Percentiles rank a stretch among this genome's conserved stretches.
Evolutionary conservation across 805 yeast species (phyloP).

Genomic region (Kuraishia floccosa): DNA sequence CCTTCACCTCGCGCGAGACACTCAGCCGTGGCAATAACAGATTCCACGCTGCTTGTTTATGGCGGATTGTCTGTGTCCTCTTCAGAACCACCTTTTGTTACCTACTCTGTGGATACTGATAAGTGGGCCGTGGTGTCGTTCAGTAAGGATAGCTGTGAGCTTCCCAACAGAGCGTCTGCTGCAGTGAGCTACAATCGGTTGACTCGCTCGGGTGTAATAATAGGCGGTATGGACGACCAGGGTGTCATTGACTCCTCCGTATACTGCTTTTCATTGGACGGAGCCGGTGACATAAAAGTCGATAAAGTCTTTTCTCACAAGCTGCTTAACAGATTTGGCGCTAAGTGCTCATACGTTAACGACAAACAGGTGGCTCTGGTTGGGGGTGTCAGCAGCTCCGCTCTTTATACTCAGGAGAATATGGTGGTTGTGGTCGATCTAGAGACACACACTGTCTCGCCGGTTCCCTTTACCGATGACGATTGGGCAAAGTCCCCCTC

Average conservation of each 20-base stretch:
- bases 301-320: constrained; percentile 12
- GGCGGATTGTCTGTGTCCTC: constrained; percentile 37
- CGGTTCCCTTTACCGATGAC: constrained; percentile 17
- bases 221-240: constrained; percentile 2
- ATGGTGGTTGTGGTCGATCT: constrained; percentile 25
- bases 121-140: no score
- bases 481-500: constrained; percentile 33
- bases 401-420: constrained; percentile 19
- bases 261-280: no score
- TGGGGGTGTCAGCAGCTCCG: constrained; percentile 44
- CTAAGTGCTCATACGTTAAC: constrained; percentile 21
- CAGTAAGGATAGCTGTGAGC: no score
- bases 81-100: no score
- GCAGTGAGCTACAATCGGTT: no score
- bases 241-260: constrained; percentile 18
- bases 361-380: constrained; percentile 27
- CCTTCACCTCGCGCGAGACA: constrained; percentile 44
- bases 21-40: constrained; percentile 19
- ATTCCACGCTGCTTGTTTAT: constrained; percentile 26
- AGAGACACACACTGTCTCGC: constrained; percentile 6
- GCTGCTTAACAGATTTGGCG: constrained; percentile 37
- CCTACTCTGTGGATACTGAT: no score
- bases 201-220: no score
- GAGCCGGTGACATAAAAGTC: no score
- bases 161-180: no score